Base-by-base conservation (phyloP, 2,329 filamentous ascomycete species). In the Xylariaceae sp. region DNA sequence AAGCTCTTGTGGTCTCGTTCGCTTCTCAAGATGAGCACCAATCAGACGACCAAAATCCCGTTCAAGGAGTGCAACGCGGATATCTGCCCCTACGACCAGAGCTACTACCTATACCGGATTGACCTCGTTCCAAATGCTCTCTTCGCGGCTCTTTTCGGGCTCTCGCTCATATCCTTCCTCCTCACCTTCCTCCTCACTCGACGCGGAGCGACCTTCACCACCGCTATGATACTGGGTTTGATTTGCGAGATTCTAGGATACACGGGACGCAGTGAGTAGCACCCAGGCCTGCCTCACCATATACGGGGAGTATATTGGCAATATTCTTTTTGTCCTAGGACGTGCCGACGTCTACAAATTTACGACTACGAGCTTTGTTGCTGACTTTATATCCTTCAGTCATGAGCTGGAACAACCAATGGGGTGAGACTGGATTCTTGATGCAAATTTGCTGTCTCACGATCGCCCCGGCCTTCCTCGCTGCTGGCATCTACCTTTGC, bases 401-500 rank as follows among this genome's bases (percentile, higher is more conserved):
- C 30, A 32, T 74, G 53, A 72, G 78, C 54, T 72, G 71, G 54
- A 37, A 70, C 28, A 73, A 84, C 52, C 71, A 70, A 3, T 83
- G 70, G 65, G 49, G 52, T 13, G 57, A 69, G 47, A 57, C 61
- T 31, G 62, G 65, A 16, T 77, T 77, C 58, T 53, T 75, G 41
- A 74, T 80, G 30, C 78, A 83, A 56, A 74, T 82, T 28, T 71
- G 76, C 54, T 78, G 73, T 49, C 66, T 87, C 43, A 85, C 81
- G 3, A 73, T 85, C 44, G 81, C 69, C 0, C 81, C 83, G 0
- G 80, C 80, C 1, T 85, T 84, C 55, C 68, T 84, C 57, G 73
- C 79, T 7, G 81, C 78, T 1, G 77, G 72, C 2, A 72, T 85
- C 31, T 86, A 86, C 54, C 64, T 86, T 37, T 81, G 77, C 46